Conservation (phyloP, 2,329 filamentous ascomycete species). For the Bimuria novae-zelandiae region DNA sequence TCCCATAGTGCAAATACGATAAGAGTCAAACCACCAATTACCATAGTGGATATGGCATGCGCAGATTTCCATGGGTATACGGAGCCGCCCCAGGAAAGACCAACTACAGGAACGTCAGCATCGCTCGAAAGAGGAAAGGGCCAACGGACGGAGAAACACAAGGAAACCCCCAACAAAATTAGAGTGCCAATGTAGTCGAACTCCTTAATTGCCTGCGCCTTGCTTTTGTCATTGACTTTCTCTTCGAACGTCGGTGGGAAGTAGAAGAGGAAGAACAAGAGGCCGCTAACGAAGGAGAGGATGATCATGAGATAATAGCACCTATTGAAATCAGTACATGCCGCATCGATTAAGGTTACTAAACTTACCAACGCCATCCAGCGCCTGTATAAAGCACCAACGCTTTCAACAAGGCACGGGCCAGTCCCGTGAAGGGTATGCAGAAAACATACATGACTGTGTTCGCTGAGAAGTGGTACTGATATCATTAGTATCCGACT, state of each 20-base stretch:
- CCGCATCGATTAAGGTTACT: too few species aligned
- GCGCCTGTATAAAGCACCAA: slow-evolving; percentile 14
- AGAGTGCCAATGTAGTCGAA: slow-evolving; percentile 17
- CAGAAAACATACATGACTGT: too few species aligned
- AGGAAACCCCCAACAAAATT: slow-evolving; percentile 14
- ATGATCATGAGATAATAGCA: slow-evolving; percentile 18
- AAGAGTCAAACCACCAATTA: slow-evolving; percentile 54
- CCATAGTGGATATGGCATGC: slow-evolving; percentile 55
- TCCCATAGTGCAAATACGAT: slow-evolving; percentile 60
- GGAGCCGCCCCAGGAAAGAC: slow-evolving; percentile 57
- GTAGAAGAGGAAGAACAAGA: slow-evolving; percentile 18
- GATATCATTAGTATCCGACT: too few species aligned
- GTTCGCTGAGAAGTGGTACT: too few species aligned
- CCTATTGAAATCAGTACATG: too few species aligned
- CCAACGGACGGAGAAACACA: slow-evolving; percentile 28
- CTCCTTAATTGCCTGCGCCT: slow-evolving; percentile 11
- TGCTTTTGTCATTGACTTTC: slow-evolving; percentile 20
- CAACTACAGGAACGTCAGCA: too few species aligned
- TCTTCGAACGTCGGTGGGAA: slow-evolving; percentile 18
- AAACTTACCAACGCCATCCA: too few species aligned
- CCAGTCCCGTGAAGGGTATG: slow-evolving; percentile 18
- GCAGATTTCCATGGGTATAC: slow-evolving; percentile 54
- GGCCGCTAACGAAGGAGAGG: slow-evolving; percentile 9
- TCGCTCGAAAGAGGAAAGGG: too few species aligned
- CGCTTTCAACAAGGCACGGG: slow-evolving; percentile 13